Base-by-base conservation (phyloP, 306 rosid species). In the Vicia faba region DNA sequence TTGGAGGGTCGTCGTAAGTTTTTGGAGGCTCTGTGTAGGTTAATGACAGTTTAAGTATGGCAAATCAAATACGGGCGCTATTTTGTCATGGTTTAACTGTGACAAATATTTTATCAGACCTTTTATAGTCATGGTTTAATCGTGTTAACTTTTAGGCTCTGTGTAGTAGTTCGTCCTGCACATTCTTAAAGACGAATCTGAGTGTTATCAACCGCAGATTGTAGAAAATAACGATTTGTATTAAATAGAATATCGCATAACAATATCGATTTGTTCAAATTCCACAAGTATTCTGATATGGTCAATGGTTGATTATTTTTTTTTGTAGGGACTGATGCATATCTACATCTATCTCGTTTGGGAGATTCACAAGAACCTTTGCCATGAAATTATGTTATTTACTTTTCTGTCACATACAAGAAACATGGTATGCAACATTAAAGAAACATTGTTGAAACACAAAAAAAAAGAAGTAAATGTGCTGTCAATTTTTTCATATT, bases 281-380 rank as follows among this genome's bases (percentile, higher is more conserved):
- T 48, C 25, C 9, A 11, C 6, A 19, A 51, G 13, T 10, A 60
- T 74, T 63, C 49, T 68, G 18, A 72, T 61, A 11, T 19, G 33
- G 1, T 54, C 66, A 26, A 55, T 40, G 65, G 54, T 66, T 61
- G 13, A 57, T 64, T 54, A n/a, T n/a, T 69, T 65, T 31, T 54
- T n/a, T 72, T 65, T 29, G 25, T 83, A 91, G 97, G 96, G 26
- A 92, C 96, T 4, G 96, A 92, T 78, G 97, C 96, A 39, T 92
- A 87, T 80, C 97, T 92, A 51, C 97, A 88, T 72, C 66, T 92
- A 66, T 92, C 97, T 49, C 96, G 96, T 61, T 71, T 89, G 78
- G 96, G 96, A 77, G 95, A 89, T 84, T 92, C 96, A 18, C 90
- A 92, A 72, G 96, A 92, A 48, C 96, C 97, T 43, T 68, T 92